Conservation (phyloP, 2,329 filamentous ascomycete species). For the Mycosphaerella sp. region DNA sequence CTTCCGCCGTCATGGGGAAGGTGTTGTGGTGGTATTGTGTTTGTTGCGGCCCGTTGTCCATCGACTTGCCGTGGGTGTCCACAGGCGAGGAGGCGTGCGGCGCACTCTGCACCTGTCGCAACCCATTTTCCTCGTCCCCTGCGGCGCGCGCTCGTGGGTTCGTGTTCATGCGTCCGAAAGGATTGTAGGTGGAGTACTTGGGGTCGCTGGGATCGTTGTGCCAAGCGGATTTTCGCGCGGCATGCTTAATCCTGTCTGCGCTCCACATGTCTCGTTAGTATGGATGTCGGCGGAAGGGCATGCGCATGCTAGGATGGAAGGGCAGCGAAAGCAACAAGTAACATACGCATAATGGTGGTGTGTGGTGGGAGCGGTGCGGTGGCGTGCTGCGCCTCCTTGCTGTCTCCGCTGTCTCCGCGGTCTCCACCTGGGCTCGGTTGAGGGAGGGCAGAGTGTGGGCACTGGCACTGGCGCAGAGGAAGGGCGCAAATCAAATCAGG, state of each 20-base stretch:
- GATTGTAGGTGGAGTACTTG: constrained; percentile 23
- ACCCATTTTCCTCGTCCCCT: constrained; percentile 22
- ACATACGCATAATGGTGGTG: constrained; percentile 3
- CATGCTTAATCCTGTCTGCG: constrained; percentile 27
- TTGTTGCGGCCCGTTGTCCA: constrained; percentile 1
- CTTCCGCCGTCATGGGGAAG: constrained; percentile 10
- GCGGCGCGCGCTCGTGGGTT: constrained; percentile 12
- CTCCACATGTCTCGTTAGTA: constrained; percentile 12
- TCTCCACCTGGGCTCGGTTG: too few relatives aligned
- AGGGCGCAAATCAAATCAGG: too few relatives aligned
- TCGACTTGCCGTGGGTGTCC: constrained; percentile 19
- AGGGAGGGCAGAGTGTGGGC: too few relatives aligned
- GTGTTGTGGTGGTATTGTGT: constrained; percentile 9
- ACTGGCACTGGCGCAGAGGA: too few relatives aligned
- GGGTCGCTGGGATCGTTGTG: constrained; percentile 21
- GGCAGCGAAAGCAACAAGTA: background rate
- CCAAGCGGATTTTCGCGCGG: constrained; percentile 28
- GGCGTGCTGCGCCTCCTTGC: constrained; percentile 4
- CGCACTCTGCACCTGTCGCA: constrained; percentile 16
- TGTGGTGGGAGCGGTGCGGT: background rate
- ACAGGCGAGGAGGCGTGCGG: constrained; percentile 2
- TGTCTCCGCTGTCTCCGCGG: background rate
- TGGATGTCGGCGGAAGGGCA: background rate
- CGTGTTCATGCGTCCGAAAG: constrained; percentile 23
- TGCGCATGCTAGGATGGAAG: background rate